phyloP scores from a whole-genome alignment of 352 stramenopile species.

The Phytophthora multivora region DNA sequence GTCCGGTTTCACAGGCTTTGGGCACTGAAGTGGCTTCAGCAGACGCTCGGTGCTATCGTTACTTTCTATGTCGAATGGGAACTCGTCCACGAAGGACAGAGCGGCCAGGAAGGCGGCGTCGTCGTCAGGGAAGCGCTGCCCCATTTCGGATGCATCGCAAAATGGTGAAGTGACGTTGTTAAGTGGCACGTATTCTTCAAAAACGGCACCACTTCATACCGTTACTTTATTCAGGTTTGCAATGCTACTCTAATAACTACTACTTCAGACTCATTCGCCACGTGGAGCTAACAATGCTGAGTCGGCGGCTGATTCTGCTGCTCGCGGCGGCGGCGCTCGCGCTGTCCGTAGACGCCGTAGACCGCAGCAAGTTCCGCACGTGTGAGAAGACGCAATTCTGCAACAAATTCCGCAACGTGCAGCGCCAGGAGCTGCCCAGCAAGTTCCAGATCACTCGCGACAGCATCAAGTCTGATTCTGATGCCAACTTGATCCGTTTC shows the following conservation, averaged over 20 bases:
- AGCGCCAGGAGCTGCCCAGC: conserved; percentile 16
- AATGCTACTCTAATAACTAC: too few species aligned
- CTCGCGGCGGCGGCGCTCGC: conserved; percentile 8
- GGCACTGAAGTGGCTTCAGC: too few species aligned
- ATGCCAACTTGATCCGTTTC: conserved; percentile 52
- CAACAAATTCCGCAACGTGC: conserved; percentile 59
- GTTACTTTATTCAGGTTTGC: too few species aligned
- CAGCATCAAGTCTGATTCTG: conserved; percentile 32
- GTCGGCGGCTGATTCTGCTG: conserved; percentile 18
- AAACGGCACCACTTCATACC: not conserved
- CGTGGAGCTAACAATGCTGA: conserved; percentile 29
- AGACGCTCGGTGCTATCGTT: not conserved
- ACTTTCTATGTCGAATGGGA: not conserved
- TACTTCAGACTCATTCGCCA: conserved; percentile 14
- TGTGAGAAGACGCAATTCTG: conserved; percentile 99
- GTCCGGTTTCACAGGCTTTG: not conserved
- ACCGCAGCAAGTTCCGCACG: conserved; percentile 98
- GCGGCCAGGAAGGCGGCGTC: not conserved
- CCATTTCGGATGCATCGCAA: too few species aligned
- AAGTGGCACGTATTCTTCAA: too few species aligned
- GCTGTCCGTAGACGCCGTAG: conserved; percentile 74
- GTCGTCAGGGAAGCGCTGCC: not conserved
- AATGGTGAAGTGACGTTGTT: not conserved
- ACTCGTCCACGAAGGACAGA: not conserved
- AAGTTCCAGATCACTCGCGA: conserved; percentile 40